Percentiles rank a stretch among this genome's conserved stretches.
Conservation (phyloP, 2,329 filamentous ascomycete genomes). For the Alternaria hordeiaustralica region DNA sequence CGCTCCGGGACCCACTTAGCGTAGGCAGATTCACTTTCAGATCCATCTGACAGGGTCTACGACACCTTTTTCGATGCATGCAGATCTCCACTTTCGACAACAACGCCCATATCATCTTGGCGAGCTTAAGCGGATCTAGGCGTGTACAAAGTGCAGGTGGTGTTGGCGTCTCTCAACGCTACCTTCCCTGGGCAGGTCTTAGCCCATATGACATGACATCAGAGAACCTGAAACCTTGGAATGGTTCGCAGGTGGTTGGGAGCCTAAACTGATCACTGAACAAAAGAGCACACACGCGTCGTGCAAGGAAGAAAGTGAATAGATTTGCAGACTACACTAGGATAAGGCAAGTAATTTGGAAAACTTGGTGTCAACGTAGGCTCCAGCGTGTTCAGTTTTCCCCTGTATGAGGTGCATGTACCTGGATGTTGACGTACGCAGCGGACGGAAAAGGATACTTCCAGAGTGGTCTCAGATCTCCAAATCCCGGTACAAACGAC, state of each 20-base stretch:
- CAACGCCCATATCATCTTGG: background rate
- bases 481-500: background rate
- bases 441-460: background rate
- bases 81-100: background rate
- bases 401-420: no score
- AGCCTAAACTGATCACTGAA: background rate
- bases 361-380: no score
- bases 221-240: background rate
- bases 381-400: no score
- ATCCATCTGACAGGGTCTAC: background rate
- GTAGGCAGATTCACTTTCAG: background rate
- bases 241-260: background rate
- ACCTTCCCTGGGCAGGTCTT: background rate
- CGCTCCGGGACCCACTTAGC: background rate
- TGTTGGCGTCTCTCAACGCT: background rate
- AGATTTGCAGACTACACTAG: no score
- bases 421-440: background rate
- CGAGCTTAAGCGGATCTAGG: background rate
- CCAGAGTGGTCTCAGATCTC: background rate
- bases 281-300: background rate
- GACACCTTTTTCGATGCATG: background rate
- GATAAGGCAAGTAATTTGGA: no score
- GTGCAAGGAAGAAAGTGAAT: no score
- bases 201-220: background rate
- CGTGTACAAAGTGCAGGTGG: background rate